phyloP scores from a whole-genome alignment of 495 filamentous ascomycete species.

The Penicillium turbatum region DNA sequence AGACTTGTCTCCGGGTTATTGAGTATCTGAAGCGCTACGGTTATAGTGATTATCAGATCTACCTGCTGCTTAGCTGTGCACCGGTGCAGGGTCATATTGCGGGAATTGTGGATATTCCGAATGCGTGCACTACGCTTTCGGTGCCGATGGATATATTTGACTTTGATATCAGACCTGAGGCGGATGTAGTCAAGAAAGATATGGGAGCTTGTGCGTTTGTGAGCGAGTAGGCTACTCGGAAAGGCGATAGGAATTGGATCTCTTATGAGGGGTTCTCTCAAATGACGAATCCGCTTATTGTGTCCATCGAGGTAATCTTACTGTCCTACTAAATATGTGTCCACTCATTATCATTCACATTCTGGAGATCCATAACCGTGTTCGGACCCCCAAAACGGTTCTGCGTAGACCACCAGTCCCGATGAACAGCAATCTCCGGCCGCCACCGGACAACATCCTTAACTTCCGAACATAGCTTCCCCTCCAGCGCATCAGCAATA shows the following conservation, averaged over 20 bases:
- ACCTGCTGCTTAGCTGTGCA: constrained; percentile 82
- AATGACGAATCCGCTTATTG: too few species aligned
- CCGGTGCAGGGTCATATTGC: constrained; percentile 90
- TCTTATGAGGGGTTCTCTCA: too few species aligned
- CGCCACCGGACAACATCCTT: constrained; percentile 47
- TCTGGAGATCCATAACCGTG: constrained; percentile 45
- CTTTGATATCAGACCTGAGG: constrained; percentile 79
- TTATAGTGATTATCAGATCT: constrained; percentile 77
- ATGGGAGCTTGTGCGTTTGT: constrained; percentile 77
- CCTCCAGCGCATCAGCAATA: constrained; percentile 16
- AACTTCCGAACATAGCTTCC: constrained; percentile 6
- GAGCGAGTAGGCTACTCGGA: constrained; percentile 30
- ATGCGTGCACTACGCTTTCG: constrained; percentile 84
- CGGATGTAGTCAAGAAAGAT: constrained; percentile 58
- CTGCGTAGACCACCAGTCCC: constrained; percentile 50
- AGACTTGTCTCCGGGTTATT: constrained; percentile 76
- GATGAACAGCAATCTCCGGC: constrained; percentile 41
- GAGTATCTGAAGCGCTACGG: constrained; percentile 86
- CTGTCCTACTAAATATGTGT: too few species aligned
- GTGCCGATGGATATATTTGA: constrained; percentile 95
- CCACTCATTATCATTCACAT: constrained; percentile 37
- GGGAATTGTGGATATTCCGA: constrained; percentile 85
- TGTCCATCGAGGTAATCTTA: too few species aligned
- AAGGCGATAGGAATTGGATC: neutral
- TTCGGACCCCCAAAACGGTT: constrained; percentile 42